Conservation (phyloP, 164 flowering plant species). For the Berberis vulgaris region DNA sequence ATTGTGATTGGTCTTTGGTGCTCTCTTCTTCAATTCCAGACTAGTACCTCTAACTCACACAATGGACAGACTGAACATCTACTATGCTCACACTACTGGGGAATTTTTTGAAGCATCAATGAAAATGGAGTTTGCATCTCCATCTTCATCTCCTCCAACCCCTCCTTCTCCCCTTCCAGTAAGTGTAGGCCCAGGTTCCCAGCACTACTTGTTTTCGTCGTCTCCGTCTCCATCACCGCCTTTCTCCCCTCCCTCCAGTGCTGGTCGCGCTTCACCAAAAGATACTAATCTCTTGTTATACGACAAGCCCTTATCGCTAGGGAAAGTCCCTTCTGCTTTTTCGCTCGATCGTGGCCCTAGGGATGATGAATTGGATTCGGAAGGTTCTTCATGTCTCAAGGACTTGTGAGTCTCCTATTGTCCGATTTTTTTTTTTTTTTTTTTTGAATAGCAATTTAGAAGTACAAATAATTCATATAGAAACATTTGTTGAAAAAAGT, state of each 20-base stretch:
- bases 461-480: background rate
- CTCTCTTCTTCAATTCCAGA: too few relatives aligned
- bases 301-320: background rate
- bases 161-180: constrained; percentile 69
- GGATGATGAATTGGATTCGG: constrained; percentile 6
- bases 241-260: constrained; percentile 29
- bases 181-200: constrained; percentile 47
- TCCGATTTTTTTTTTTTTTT: background rate
- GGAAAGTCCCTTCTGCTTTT: constrained; percentile 22
- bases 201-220: constrained; percentile 39
- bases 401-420: constrained; percentile 32
- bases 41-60: too few relatives aligned
- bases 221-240: constrained; percentile 60
- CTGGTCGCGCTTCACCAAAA: constrained; percentile 14
- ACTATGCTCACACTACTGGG: too few relatives aligned
- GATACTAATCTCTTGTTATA: constrained; percentile 18
- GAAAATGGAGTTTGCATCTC: constrained; percentile 24
- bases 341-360: constrained; percentile 25
- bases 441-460: too few relatives aligned
- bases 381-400: constrained; percentile 23
- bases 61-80: too few relatives aligned
- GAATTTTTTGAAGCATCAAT: background rate
- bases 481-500: background rate
- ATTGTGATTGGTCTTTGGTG: too few relatives aligned
- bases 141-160: constrained; percentile 51